Percentiles rank a stretch among this genome's conserved stretches.
Evolutionary conservation across 2,329 filamentous ascomycete genomes (phyloP).

Genomic region (Falciphora oryzae): DNA sequence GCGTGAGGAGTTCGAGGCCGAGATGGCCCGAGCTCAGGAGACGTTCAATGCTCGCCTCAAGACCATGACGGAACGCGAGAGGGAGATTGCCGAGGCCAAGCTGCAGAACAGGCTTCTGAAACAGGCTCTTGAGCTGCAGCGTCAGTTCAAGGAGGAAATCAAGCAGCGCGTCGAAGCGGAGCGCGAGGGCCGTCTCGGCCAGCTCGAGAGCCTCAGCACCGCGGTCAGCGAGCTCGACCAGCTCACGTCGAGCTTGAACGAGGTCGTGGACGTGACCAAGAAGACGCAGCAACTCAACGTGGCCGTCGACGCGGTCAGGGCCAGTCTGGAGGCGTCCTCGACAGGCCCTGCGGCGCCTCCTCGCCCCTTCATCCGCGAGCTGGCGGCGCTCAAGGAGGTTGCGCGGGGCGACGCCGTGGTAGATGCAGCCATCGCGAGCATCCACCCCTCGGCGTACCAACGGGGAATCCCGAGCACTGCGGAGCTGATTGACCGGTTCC

Average conservation of each 20-base stretch:
- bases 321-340: slow-evolving; percentile 56
- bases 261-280: slow-evolving; percentile 82
- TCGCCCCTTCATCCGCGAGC: slow-evolving; percentile 82
- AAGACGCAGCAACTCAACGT: slow-evolving; percentile 95
- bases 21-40: slow-evolving; percentile 72
- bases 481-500: slow-evolving; percentile 92
- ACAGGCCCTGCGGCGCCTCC: slow-evolving; percentile 49
- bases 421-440: slow-evolving; percentile 89
- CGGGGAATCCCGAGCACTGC: slow-evolving; percentile 77
- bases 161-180: slow-evolving; percentile 80
- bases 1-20: slow-evolving; percentile 79
- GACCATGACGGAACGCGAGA: slow-evolving; percentile 71
- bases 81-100: slow-evolving; percentile 75
- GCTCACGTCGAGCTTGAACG: slow-evolving; percentile 84
- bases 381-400: slow-evolving; percentile 91
- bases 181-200: slow-evolving; percentile 78
- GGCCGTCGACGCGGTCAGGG: slow-evolving; percentile 86
- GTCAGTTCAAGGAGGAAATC: slow-evolving; percentile 73
- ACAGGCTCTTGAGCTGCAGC: slow-evolving; percentile 85
- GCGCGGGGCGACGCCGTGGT: slow-evolving; percentile 79
- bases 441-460: slow-evolving; percentile 91
- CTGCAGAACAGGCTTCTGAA: slow-evolving; percentile 81
- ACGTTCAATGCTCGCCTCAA: slow-evolving; percentile 76
- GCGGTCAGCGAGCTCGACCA: slow-evolving; percentile 80
- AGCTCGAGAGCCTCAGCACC: slow-evolving; percentile 71